A percentile compares a stretch with the other conserved stretches of the same genome.
Evolutionary conservation across 1,284 basidiomycete species (phyloP).

Genomic region (Malassezia furfur): DNA sequence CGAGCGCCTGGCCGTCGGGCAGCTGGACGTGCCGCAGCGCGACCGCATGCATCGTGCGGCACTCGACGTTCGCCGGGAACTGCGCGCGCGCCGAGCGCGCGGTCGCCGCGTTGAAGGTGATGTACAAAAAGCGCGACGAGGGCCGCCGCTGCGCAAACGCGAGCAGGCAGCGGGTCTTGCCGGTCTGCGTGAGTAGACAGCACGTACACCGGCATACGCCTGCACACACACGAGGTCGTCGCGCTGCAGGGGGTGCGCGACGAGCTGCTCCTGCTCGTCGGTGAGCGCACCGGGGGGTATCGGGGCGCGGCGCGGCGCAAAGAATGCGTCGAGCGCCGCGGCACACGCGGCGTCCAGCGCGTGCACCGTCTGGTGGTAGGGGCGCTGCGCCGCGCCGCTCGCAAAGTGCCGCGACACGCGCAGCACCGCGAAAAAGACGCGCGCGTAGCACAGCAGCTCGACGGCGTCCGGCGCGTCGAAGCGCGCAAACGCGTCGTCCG

Average conservation of each 20-base stretch:
- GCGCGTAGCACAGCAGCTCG: conserved; percentile 28
- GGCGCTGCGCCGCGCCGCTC: conserved; percentile 8
- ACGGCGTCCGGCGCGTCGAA: conserved; percentile 24
- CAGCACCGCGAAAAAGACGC: conserved; percentile 29
- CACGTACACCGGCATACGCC: conserved; percentile 29
- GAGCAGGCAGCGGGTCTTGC: conserved; percentile 35
- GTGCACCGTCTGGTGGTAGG: conserved; percentile 23
- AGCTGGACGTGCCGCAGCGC: conserved; percentile 28
- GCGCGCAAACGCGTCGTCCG: conserved; percentile 19
- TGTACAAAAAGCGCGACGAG: conserved; percentile 30
- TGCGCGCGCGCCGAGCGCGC: conserved; percentile 25
- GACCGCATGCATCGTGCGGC: conserved; percentile 40
- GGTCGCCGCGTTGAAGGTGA: conserved; percentile 40
- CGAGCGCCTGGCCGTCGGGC: conserved; percentile 25
- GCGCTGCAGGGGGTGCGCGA: conserved; percentile 23
- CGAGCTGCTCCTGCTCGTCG: conserved; percentile 31
- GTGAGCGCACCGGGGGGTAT: conserved; percentile 21
- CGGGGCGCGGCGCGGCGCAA: conserved; percentile 9
- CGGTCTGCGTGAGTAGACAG: conserved; percentile 14
- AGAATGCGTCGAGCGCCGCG: conserved; percentile 23
- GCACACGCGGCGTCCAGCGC: conserved; percentile 30
- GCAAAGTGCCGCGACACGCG: conserved; percentile 23
- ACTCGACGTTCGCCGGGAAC: conserved; percentile 35
- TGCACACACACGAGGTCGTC: conserved; percentile 37
- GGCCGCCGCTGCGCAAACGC: conserved; percentile 32